Conservation (phyloP, 2,329 filamentous ascomycete genomes). For the Cladophialophora psammophila region DNA sequence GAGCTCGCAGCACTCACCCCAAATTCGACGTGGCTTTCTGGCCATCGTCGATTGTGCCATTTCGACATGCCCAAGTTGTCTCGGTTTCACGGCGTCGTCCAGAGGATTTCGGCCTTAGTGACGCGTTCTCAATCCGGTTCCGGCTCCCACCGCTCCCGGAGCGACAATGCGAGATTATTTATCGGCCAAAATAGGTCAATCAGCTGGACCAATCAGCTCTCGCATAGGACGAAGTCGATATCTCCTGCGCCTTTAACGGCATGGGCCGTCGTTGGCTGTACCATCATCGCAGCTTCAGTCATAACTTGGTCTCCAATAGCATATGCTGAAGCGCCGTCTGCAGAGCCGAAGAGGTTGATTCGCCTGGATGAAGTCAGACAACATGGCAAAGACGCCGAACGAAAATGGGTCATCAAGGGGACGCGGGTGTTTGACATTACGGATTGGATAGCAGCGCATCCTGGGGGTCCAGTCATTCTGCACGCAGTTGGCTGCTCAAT, state of each 20-base stretch:
- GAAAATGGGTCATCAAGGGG: constrained; percentile 70
- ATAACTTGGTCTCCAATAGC: constrained; percentile 13
- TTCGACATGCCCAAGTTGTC: constrained; percentile 8
- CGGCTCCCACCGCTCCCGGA: constrained; percentile 11
- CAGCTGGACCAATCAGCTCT: constrained; percentile 17
- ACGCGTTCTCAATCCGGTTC: constrained; percentile 2
- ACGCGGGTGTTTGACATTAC: constrained; percentile 75
- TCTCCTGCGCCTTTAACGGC: constrained; percentile 6
- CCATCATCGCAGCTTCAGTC: constrained; percentile 12
- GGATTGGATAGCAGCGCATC: constrained; percentile 70
- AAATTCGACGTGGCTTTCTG: not conserved
- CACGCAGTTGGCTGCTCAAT: constrained; percentile 70
- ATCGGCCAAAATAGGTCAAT: constrained; percentile 13
- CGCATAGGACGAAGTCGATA: not conserved
- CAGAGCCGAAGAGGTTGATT: constrained; percentile 33
- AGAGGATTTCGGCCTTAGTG: not conserved
- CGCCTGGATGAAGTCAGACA: constrained; percentile 40
- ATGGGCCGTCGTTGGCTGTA: constrained; percentile 3
- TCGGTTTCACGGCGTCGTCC: constrained; percentile 5
- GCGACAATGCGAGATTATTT: not conserved
- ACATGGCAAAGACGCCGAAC: constrained; percentile 52
- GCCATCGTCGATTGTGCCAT: not conserved
- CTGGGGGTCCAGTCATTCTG: constrained; percentile 72
- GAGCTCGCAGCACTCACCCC: not conserved
- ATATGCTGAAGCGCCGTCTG: constrained; percentile 33